Base-by-base conservation (phyloP, 805 yeast genomes). In the Starmerella roubikii region DNA sequence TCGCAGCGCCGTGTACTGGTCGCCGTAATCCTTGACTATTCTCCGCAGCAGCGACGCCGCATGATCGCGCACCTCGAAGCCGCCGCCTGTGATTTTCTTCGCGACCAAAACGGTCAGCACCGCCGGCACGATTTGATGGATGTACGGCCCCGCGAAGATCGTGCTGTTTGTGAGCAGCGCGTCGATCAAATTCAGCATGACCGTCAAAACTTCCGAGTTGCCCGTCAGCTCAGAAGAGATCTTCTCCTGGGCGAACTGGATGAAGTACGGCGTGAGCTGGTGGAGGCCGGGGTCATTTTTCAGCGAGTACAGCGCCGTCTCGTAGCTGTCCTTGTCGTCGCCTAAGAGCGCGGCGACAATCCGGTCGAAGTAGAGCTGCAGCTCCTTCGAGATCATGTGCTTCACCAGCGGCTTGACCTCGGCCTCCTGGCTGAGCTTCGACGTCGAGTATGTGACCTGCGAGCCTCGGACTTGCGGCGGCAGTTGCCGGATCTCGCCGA, bases 81-180 rank as follows among this genome's bases (percentile, higher is more conserved):
- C 56, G 28, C 62, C 62, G 41, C 36, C 38, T 46, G 54, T 22
- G n/a, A 88, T 71, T 44, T 82, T 73, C 53, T 85, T 85, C 1
- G 97, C 96, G 35, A 91, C 68, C 32, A 91, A 67, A 17, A 88
- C 67, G 0, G 99, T 91, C 48, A 91, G 67, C 25, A 91, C 78
- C 44, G 95, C 83, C n/a, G 99, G 98, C 82, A 91, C 84, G 50
- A 91, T 64, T 1, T 94, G 88, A 62, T 93, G 98, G 33, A 91
- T 84, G 54, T 88, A 88, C 10, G 97, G 98, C 49, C 88, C 96
- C 44, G 88, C 67, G 52, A 85, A 88, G 29, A 91, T 75, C 17
- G 93, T 77, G 39, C 75, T 75, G 60, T 91, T 91, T 31, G 78
- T 74, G 35, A 85, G 67, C 23, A 91, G 66, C 0, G 97, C 85